Evolutionary conservation across 2,329 filamentous ascomycete species (phyloP), one percentile per base, ranked within the genome.

Genomic region (Pseudopithomyces maydicus): DNA sequence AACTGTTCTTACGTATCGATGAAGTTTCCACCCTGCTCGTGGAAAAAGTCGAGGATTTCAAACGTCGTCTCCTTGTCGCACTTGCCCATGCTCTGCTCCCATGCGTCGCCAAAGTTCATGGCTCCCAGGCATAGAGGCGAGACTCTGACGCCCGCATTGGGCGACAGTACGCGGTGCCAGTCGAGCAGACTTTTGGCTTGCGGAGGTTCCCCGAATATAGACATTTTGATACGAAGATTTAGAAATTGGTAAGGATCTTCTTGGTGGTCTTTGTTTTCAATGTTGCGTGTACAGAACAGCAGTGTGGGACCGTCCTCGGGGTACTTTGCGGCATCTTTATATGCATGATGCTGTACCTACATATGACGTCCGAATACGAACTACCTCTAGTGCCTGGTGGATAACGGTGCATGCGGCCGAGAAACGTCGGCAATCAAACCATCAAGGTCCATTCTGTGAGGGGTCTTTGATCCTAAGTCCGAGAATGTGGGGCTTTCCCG

Each of bases 81-180:
- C 54, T 79, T 75, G 8, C 79, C 80, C 69, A 79, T 71, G 35
- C 61, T 44, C 0, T 62, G 61, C 46, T 69, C 61, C 82, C 81
- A 84, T 5, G 78, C 77, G 35, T 81, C 76, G 15, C 82, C 82
- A 62, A 85, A 83, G 66, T 81, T 84, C 82, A 84, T 84, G 0
- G 78, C 77, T 20, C 82, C 83, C 1, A 85, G 74, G 52, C 82
- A 84, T 67, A 85, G 69, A 33, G 83, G 82, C 22, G 78, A 82
- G 15, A 85, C 83, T 45, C 80, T 78, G 14, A 85, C 76, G 17
- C 78, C 80, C 0, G 82, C 83, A 0, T 77, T 78, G 6, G 82
- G 80, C 2, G 82, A 78, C 6, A 85, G 77, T 15, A 84, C 72
- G 19, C 82, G 78, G 66, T 85, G 82, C 63, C 78, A 80, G 39